phyloP scores from a whole-genome alignment of 331 rosid species.

The Cydonia oblonga region DNA sequence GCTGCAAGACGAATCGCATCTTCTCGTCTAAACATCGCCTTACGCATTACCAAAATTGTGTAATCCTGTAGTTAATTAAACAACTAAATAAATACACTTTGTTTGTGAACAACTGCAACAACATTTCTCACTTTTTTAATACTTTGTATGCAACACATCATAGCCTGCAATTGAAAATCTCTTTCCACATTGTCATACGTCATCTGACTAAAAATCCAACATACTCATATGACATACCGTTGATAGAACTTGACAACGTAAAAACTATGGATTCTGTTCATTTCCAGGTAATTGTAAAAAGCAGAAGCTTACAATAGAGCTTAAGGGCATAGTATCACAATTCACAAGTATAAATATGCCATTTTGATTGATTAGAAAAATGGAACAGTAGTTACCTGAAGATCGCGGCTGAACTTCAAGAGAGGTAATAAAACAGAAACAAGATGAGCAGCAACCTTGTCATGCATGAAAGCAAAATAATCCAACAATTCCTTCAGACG shows the following conservation, averaged over 20 bases:
- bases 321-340: not conserved
- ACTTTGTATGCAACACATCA: not conserved
- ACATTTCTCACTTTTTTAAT: not conserved
- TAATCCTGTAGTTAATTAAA: conserved; percentile 18
- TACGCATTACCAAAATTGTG: conserved; percentile 29
- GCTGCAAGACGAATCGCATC: conserved; percentile 32
- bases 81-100: not conserved
- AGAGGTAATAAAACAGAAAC: conserved; percentile 29
- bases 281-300: not conserved
- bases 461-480: conserved; percentile 33
- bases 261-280: not conserved
- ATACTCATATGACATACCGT: not conserved
- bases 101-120: not conserved
- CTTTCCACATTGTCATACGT: not conserved
- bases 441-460: conserved; percentile 27
- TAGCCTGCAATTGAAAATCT: not conserved
- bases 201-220: not conserved
- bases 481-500: conserved; percentile 30
- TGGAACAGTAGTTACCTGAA: conserved; percentile 18
- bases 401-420: conserved; percentile 27
- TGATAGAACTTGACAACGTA: not conserved
- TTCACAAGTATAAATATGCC: not conserved
- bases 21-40: conserved; percentile 37
- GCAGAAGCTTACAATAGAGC: not conserved
- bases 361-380: not conserved